These are phyloP conservation scores for Marchantia polymorpha DNA, from an alignment of 225 moss, liverwort and hornwort genomes.

Conservation along the genomic window DNA sequence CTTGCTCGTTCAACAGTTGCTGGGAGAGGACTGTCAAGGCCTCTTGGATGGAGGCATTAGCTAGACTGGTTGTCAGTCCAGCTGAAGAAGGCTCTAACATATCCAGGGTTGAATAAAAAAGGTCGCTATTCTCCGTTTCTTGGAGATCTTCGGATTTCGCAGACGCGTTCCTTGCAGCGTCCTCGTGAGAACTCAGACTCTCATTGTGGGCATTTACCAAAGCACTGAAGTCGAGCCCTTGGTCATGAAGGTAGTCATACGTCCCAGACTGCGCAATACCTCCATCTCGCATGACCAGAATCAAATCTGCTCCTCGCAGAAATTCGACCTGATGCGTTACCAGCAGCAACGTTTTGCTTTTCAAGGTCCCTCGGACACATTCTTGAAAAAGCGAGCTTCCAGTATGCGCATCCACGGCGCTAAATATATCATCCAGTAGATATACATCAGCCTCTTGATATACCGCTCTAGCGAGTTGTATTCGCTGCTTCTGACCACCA, in stretches of 20 bases:
- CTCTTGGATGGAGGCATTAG: not conserved
- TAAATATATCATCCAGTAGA: constrained; percentile 63
- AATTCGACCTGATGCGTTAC: constrained; percentile 63
- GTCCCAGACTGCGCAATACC: constrained; percentile 59
- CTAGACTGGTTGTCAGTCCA: not conserved
- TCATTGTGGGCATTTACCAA: constrained; percentile 72
- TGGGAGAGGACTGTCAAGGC: not conserved
- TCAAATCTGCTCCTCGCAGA: constrained; percentile 47
- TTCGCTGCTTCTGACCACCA: constrained; percentile 61
- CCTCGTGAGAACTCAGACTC: not conserved
- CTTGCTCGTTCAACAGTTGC: not conserved
- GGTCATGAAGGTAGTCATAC: constrained; percentile 53
- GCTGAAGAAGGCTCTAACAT: not conserved
- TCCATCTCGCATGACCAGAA: constrained; percentile 71
- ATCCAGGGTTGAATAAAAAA: not conserved
- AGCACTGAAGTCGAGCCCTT: constrained; percentile 61
- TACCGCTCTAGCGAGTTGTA: constrained; percentile 59
- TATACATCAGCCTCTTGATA: constrained; percentile 61
- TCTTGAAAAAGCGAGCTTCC: constrained; percentile 47
- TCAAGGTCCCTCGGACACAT: constrained; percentile 38
- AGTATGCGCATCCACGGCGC: constrained; percentile 58
- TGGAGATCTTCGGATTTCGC: not conserved
- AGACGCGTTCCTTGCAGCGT: no score
- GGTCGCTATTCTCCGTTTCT: not conserved
- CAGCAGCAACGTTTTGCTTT: constrained; percentile 42